Evolutionary conservation across 2,329 filamentous ascomycete species (phyloP), one percentile per base, ranked within the genome.

Genomic region (Incumbomyces delicatus): DNA sequence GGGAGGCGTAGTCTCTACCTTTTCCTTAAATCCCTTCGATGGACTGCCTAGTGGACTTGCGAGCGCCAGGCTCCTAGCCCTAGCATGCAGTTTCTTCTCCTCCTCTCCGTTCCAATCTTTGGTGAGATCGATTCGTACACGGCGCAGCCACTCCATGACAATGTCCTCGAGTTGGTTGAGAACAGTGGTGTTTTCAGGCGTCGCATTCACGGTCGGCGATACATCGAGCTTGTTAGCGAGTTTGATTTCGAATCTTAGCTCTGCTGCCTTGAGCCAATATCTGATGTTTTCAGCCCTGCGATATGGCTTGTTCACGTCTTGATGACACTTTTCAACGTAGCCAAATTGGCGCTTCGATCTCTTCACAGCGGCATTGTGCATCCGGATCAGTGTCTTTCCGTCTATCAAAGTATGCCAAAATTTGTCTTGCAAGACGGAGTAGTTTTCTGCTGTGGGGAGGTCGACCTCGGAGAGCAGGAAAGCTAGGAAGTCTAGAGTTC

Each of bases 221-320:
- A 90, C 87, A 60, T 95, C 87, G 45, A 95, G 75, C 53, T 83
- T 78, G 14, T 12, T n/a, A 6, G 40, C 18, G 43, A 96, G 72
- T 56, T 85, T 77, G 33, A 89, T 78, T 66, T 96, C 92, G 82
- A 90, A 98, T 46, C 92, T 80, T 49, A 96, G 73, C 68, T 98
- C 89, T 6, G 89, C 88, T 1, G 90, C 92, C 70, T 98, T 98
- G 66, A 85, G 78, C 90, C 92, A 98, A 71, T 85, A 98, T 34
- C 88, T 80, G 51, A 98, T 74, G 63, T 98, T 98, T 57, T 98
- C 92, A 2, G 89, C 87, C 52, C 83, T 83, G 41, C 92, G 83
- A 64, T 98, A 98, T 0, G 92, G 92, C 67, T 96, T 96, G 50
- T 80, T 82, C 8, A 92, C 90, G 64, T 98, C 88, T n/a, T 81